Evolutionary conservation across 1,284 basidiomycete genomes (phyloP).

Genomic region (Malassezia restricta): DNA sequence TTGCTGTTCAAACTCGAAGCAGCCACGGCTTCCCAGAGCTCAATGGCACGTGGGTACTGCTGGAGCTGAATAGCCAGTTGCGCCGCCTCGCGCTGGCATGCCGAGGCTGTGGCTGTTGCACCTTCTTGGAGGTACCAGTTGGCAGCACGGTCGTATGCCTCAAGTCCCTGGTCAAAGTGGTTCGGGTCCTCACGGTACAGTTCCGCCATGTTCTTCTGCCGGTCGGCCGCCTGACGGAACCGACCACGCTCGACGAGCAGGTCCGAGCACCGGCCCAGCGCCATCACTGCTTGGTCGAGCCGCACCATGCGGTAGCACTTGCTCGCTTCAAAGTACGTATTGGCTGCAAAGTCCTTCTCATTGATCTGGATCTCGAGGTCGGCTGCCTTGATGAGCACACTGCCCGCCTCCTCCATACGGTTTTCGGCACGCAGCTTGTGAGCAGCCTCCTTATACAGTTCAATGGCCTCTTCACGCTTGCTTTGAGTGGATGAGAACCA

Average conservation of each 20-base stretch:
- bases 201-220: slow-evolving; percentile 75
- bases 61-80: slow-evolving; percentile 83
- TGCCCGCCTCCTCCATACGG: slow-evolving; percentile 75
- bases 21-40: slow-evolving; percentile 80
- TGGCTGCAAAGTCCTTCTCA: slow-evolving; percentile 44
- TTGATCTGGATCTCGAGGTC: slow-evolving; percentile 39
- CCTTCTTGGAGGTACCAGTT: slow-evolving; percentile 97
- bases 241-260: slow-evolving; percentile 73
- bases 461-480: slow-evolving; percentile 65
- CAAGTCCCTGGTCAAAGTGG: slow-evolving; percentile 68
- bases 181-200: slow-evolving; percentile 67
- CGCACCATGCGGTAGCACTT: slow-evolving; percentile 42
- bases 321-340: slow-evolving; percentile 43
- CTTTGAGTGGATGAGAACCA: slow-evolving; percentile 48
- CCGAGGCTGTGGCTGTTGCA: slow-evolving; percentile 84
- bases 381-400: slow-evolving; percentile 48
- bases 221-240: slow-evolving; percentile 92
- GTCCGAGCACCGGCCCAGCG: slow-evolving; percentile 71
- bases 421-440: slow-evolving; percentile 93
- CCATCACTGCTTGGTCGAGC: slow-evolving; percentile 61
- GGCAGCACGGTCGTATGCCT: slow-evolving; percentile 82
- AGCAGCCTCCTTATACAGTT: slow-evolving; percentile 83
- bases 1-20: slow-evolving; percentile 67
- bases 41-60: slow-evolving; percentile 71
- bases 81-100: slow-evolving; percentile 88